Conservation (phyloP, 768 basidiomycete genomes). For the Kwoniella dejecticola region DNA sequence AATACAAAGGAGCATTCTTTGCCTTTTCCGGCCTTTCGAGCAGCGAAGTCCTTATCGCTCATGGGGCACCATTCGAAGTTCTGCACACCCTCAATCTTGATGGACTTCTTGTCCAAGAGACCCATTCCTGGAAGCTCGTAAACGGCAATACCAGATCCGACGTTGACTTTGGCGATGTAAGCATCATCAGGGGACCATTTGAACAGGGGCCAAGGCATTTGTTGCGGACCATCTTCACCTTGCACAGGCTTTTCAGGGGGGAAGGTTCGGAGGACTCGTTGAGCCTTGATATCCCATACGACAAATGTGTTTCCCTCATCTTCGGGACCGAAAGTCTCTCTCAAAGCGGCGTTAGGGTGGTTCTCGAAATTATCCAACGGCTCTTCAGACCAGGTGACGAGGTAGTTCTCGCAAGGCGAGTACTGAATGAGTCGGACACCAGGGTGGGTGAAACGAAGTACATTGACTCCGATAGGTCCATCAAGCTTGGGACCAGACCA, state of each 20-base stretch:
- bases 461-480: slow-evolving; percentile 56
- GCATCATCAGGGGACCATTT: slow-evolving; percentile 98
- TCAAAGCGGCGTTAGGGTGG: slow-evolving; percentile 66
- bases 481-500: slow-evolving; percentile 73
- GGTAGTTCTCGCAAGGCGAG: slow-evolving; percentile 92
- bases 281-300: slow-evolving; percentile 97
- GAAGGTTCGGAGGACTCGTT: slow-evolving; percentile 88
- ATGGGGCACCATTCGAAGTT: slow-evolving; percentile 99
- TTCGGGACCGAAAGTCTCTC: slow-evolving; percentile 62
- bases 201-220: slow-evolving; percentile 75
- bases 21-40: slow-evolving; percentile 62
- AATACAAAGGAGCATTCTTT: slow-evolving; percentile 93
- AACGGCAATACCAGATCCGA: slow-evolving; percentile 91
- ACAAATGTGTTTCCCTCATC: slow-evolving; percentile 97
- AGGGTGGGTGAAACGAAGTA: slow-evolving; percentile 91
- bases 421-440: slow-evolving; percentile 95
- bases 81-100: slow-evolving; percentile 95
- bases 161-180: slow-evolving; percentile 83
- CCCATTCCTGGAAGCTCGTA: slow-evolving; percentile 94
- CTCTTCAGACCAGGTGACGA: slow-evolving; percentile 97
- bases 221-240: slow-evolving; percentile 56
- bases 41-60: slow-evolving; percentile 83
- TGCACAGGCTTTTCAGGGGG: slow-evolving; percentile 57
- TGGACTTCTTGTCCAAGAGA: slow-evolving; percentile 89
- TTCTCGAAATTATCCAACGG: slow-evolving; percentile 82